Base-by-base conservation (phyloP, 2,329 filamentous ascomycete species). In the Teratosphaeria epicoccoides region DNA sequence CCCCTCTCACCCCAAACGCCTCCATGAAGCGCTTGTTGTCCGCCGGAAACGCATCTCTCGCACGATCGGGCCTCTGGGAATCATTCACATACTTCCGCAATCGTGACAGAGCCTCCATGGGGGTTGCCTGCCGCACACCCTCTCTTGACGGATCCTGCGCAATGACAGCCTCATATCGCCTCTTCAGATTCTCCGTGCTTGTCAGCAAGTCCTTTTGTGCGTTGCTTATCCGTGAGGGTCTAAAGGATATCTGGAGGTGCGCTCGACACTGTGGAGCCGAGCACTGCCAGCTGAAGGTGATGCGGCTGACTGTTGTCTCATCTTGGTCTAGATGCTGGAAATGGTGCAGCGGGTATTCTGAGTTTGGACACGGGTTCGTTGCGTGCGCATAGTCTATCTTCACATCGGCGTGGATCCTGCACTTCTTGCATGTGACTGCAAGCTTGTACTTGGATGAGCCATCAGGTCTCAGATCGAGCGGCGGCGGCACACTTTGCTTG, bases 1-100 rank as follows among this genome's bases (percentile, higher is more conserved):
- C 69, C 14, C 65, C 64, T 26, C 55, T 51, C 6, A 58, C 6
- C 9, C 80, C 82, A 63, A 85, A 84, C 1, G 77, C 77, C 55
- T 80, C 73, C 59, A 80, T 71, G 57, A 84, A 87, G 52, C 78
- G 77, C 62, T 83, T 82, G 61, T 87, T 86, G 14, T 75, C 66
- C 6, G 76, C 70, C 4, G 77, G 76, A 58, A 86, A 82, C 44
- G 71, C 66, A 57, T 75, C 75, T 58, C 74, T 76, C 28, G 72
- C 73, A 46, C 75, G 71, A 6, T 67, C 65, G 20, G 75, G 69
- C 44, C 73, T 71, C 51, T 81, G 66, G 7, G 79, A 73, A 66
- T 87, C 83, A 9, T 63, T 70, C 49, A 86, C 68, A 62, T 86
- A 87, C 46, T 72, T 72, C 51, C 76, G 73, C 40, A 87, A 69